phyloP scores from a whole-genome alignment of 164 flowering plant species.

The Nymphaea thermarum region DNA sequence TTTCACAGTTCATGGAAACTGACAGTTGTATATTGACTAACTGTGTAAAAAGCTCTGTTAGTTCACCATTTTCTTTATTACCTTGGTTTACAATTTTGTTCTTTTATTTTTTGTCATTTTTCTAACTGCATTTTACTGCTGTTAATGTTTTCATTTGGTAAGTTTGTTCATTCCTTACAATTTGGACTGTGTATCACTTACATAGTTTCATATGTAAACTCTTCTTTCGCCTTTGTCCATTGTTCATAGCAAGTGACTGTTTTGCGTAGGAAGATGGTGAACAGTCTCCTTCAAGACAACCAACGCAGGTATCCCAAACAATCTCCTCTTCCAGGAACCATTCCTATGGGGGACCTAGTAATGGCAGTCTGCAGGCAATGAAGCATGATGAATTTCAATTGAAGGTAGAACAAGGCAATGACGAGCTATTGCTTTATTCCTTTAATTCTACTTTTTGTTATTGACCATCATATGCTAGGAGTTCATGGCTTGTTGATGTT shows the following conservation, averaged over 20 bases:
- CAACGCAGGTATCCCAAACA: constrained; percentile 21
- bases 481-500: background rate
- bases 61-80: too few species aligned
- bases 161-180: too few species aligned
- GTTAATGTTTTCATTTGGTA: too few species aligned
- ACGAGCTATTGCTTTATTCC: constrained; percentile 6
- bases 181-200: too few species aligned
- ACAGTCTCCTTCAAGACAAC: constrained; percentile 36
- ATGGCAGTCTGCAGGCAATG: constrained; percentile 28
- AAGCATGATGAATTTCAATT: constrained; percentile 11
- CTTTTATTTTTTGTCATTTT: too few species aligned
- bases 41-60: too few species aligned
- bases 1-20: too few species aligned
- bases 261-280: constrained; percentile 41
- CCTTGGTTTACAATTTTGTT: too few species aligned
- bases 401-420: constrained; percentile 13
- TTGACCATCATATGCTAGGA: background rate
- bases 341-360: constrained; percentile 27
- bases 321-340: constrained; percentile 36
- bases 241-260: background rate
- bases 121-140: too few species aligned
- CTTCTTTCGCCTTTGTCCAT: background rate
- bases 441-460: background rate
- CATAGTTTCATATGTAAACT: too few species aligned
- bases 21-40: too few species aligned